A percentile compares a stretch with the other conserved stretches of the same genome.
These are phyloP conservation scores for Rhipidocladum racemiflorum DNA, from an alignment of 176 grass and related monocot species.

Conservation along the genomic window DNA sequence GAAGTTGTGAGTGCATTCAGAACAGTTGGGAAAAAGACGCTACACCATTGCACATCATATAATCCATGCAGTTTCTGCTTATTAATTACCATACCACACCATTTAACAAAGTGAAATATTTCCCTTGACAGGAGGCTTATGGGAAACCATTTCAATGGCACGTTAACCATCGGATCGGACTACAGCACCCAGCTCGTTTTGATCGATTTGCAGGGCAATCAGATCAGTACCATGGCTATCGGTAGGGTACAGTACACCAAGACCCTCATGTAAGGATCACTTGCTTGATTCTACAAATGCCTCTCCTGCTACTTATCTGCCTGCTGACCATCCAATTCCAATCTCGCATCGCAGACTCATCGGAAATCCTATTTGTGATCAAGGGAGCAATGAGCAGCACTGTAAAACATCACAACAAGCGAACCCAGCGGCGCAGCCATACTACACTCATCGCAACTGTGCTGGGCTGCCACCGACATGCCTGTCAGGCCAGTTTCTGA, in stretches of 20 bases:
- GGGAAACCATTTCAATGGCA: constrained; percentile 66
- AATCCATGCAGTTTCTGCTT: background rate
- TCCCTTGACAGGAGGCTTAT: constrained; percentile 48
- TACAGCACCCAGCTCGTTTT: constrained; percentile 48
- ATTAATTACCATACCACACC: background rate
- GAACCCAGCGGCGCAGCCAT: constrained; percentile 16
- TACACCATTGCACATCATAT: background rate
- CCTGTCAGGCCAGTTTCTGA: constrained; percentile 37
- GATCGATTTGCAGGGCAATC: constrained; percentile 69
- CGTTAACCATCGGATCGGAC: constrained; percentile 43
- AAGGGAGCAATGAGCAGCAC: constrained; percentile 18
- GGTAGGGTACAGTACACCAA: constrained; percentile 36
- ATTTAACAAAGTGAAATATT: background rate
- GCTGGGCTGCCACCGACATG: constrained; percentile 23
- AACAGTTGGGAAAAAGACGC: background rate
- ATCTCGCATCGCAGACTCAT: constrained; percentile 42
- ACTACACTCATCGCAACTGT: constrained; percentile 29
- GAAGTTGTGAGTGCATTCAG: constrained; percentile 57
- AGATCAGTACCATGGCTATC: background rate
- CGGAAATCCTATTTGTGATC: constrained; percentile 60
- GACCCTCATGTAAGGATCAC: constrained; percentile 50
- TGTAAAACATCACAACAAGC: constrained; percentile 41
- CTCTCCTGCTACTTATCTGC: background rate
- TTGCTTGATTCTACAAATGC: background rate
- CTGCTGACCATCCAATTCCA: background rate